Evolutionary conservation across 2,329 filamentous ascomycete species (phyloP), one percentile per base, ranked within the genome.

Genomic region (Penicillium griseofulvum): DNA sequence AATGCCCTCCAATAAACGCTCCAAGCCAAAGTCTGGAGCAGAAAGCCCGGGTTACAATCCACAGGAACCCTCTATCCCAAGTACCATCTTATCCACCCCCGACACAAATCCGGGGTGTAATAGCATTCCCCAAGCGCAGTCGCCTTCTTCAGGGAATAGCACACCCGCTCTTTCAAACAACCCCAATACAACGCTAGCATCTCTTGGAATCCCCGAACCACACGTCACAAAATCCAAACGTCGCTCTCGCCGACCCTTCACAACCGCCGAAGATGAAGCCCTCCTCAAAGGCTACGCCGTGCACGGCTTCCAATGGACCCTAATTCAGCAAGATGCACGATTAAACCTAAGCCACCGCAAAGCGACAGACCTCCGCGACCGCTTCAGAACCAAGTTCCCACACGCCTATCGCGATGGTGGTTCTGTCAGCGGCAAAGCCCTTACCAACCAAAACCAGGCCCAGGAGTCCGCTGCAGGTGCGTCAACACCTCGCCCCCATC

Each of bases 321-420:
- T 76, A 7, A 87, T 87, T 49, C 77, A 79, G 56, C 77, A 82
- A 54, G 83, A 87, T 56, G 70, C 72, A 14, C 73, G 78, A 6
- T 68, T 86, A 3, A 76, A 78, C 12, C 76, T 87, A 42, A 65
- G 68, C 10, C 74, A 79, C 59, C 77, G 84, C 39, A 78, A 79
- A 42, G 75, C 81, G 16, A 85, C 83, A 2, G 84, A 87, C 63
- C 65, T 87, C 14, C 77, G 85, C 31, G 85, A 87, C 66, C 80
- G 84, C 4, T 84, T 87, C 59, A 77, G 84, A 16, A 84, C 82
- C 8, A 78, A 79, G 31, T 87, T 81, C 60, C 83, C 84, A 0
- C 77, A 84, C 29, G 74, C 79, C 17, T 87, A 85, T 64, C 76
- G 76, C 12, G 69, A 76, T 29, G 74, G 74, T 3, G 74, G 74